Evolutionary conservation across 768 basidiomycete genomes (phyloP).

Genomic region (Cystobasidium ongulense): DNA sequence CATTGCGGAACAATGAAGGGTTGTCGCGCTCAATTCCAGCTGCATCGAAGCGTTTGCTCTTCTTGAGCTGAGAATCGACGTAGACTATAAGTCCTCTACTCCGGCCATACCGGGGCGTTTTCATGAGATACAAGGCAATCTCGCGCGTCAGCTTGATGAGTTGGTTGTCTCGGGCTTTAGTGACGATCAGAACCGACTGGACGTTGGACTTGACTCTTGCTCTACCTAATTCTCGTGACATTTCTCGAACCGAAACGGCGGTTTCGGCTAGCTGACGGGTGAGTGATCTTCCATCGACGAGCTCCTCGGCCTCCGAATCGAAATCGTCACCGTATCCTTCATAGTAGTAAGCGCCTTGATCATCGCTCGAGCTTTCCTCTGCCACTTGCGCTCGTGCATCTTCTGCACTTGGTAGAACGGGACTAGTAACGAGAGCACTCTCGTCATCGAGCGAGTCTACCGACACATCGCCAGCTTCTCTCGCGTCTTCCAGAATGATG

Average conservation of each 20-base stretch:
- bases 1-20: slow-evolving; percentile 64
- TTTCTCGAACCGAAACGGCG: slow-evolving; percentile 90
- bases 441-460: neutral
- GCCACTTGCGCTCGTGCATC: neutral
- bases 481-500: neutral
- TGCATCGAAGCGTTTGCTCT: slow-evolving; percentile 88
- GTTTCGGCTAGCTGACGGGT: slow-evolving; percentile 93
- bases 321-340: neutral
- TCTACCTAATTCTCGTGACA: slow-evolving; percentile 97
- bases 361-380: slow-evolving; percentile 11
- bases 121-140: slow-evolving; percentile 90
- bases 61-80: slow-evolving; percentile 81
- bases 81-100: slow-evolving; percentile 49
- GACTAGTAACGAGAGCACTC: neutral
- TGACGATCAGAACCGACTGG: slow-evolving; percentile 86
- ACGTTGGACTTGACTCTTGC: slow-evolving; percentile 85
- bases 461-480: neutral
- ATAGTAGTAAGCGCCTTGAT: neutral
- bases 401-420: neutral
- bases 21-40: slow-evolving; percentile 74
- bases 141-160: slow-evolving; percentile 90
- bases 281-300: slow-evolving; percentile 53
- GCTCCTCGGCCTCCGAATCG: slow-evolving; percentile 42
- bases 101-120: slow-evolving; percentile 10
- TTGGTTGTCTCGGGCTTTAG: slow-evolving; percentile 93